These are phyloP conservation scores for Parafenestella ontariensis DNA, from an alignment of 2,329 filamentous ascomycete species.

Conservation along the genomic window DNA sequence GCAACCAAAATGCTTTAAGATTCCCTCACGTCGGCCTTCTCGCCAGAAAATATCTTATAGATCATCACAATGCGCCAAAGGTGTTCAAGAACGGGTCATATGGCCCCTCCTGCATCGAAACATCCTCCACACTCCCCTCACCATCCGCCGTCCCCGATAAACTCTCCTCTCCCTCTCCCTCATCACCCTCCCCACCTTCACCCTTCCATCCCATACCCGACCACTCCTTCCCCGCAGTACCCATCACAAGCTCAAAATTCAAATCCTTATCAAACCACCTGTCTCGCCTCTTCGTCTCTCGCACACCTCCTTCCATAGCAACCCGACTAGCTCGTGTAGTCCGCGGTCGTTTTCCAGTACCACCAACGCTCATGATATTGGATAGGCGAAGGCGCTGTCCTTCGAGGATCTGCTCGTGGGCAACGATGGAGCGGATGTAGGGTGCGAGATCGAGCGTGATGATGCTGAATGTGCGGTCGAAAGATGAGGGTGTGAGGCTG, in stretches of 20 bases:
- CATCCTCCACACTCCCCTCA: constrained; percentile 4
- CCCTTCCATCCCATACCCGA: constrained; percentile 39
- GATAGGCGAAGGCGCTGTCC: constrained; percentile 69
- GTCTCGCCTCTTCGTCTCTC: constrained; percentile 71
- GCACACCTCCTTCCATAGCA: constrained; percentile 76
- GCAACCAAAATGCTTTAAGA: not conserved
- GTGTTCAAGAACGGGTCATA: not conserved
- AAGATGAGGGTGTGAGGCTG: constrained; percentile 72
- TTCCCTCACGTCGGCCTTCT: not conserved
- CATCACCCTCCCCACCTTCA: constrained; percentile 4
- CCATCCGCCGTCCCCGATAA: constrained; percentile 15
- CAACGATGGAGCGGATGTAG: constrained; percentile 84
- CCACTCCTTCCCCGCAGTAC: constrained; percentile 61
- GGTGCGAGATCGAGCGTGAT: constrained; percentile 83
- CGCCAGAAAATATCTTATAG: not conserved
- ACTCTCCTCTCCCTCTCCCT: constrained; percentile 14
- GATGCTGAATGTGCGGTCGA: constrained; percentile 72
- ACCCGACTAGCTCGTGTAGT: constrained; percentile 78
- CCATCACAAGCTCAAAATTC: constrained; percentile 68
- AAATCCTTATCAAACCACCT: constrained; percentile 72
- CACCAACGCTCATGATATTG: constrained; percentile 67
- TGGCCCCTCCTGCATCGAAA: not conserved
- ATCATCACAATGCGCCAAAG: not conserved
- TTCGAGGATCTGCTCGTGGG: constrained; percentile 75
- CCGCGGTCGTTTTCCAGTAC: constrained; percentile 64